Percentiles rank a stretch among this genome's conserved stretches.
These are phyloP conservation scores for Rhodotorula sp. DNA, from an alignment of 1,284 basidiomycete species.

Conservation along the genomic window DNA sequence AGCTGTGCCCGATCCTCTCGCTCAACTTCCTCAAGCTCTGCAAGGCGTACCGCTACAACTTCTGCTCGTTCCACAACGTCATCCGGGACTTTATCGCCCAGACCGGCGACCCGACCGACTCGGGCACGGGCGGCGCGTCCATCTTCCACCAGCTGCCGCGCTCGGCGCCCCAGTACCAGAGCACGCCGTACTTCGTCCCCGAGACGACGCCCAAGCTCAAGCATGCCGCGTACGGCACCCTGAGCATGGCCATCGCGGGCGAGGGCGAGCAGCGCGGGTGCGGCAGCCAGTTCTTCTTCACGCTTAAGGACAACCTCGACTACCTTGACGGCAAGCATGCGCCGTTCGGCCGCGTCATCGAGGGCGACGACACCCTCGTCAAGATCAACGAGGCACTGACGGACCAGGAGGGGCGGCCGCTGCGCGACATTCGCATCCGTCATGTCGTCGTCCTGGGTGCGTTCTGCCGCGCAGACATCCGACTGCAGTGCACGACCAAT, in stretches of 20 bases:
- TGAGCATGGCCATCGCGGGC: constrained; percentile 92
- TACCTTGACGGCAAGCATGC: constrained; percentile 96
- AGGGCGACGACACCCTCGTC: constrained; percentile 87
- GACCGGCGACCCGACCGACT: constrained; percentile 90
- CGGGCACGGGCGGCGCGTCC: constrained; percentile 81
- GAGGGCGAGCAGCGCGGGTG: constrained; percentile 73
- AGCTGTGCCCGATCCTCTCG: constrained; percentile 82
- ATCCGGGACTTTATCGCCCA: constrained; percentile 97
- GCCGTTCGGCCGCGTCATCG: constrained; percentile 92
- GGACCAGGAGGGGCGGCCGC: constrained; percentile 82
- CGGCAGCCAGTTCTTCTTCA: constrained; percentile 95
- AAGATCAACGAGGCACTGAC: constrained; percentile 89
- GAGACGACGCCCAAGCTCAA: constrained; percentile 70
- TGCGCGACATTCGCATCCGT: constrained; percentile 89
- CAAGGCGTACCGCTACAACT: constrained; percentile 93
- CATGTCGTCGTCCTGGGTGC: constrained; percentile 88
- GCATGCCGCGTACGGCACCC: constrained; percentile 81
- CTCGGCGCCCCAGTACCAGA: constrained; percentile 35
- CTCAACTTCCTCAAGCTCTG: constrained; percentile 97
- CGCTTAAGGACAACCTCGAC: constrained; percentile 79
- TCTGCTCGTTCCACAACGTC: constrained; percentile 97
- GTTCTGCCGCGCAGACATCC: no score
- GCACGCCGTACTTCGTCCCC: constrained; percentile 70
- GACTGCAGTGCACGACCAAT: no score
- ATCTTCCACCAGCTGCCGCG: constrained; percentile 70